Evolutionary conservation across 306 rosid genomes (phyloP), one percentile per base, ranked within the genome.

Genomic region (Trifolium subterraneum): DNA sequence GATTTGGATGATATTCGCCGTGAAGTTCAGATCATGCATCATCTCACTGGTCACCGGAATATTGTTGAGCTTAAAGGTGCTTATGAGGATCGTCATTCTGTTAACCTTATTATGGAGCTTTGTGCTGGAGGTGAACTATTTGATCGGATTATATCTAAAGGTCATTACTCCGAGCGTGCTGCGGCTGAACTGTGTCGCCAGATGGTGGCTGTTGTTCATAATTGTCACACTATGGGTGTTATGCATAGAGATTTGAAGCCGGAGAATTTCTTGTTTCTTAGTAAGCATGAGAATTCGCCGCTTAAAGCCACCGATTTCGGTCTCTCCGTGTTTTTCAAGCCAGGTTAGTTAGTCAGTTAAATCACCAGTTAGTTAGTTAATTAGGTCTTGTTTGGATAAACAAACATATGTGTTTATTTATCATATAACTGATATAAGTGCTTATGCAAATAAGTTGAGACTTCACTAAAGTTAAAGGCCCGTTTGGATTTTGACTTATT

Each of bases 11-110:
- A 92, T 59, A 81, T 94, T 27, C 90, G 95, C n/a, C 96, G 99
- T 2, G 97, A 92, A 82, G 97, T 92, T 5, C 99, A 94, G 85
- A 94, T 94, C 88, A 94, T 94, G 99, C 92, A 94, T 78, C 99
- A 94, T 77, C 93, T 94, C 74, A 94, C 99, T 16, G 99, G 99
- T 64, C 96, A 92, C 60, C 93, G 89, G 13, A 80, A 94, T 85
- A 84, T 94, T 42, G 99, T 94, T 2, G 99, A 94, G 88, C 99
- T 94, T 54, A 85, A 81, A 36, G 99, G 89, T 16, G 96, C 96
- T 6, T 92, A 83, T 79, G 97, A 94, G 89, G 99, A 94, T 50
- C 97, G 95, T 13, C 95, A 94, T 82, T 90, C 92, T 3, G 95
- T 94, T 59, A 90, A 94, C 64, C 88, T 94, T 59, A 35, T 94